A percentile compares a stretch with the other conserved stretches of the same genome.
phyloP scores from a whole-genome alignment of 441 rosid species.

The Adansonia madagascariensis region DNA sequence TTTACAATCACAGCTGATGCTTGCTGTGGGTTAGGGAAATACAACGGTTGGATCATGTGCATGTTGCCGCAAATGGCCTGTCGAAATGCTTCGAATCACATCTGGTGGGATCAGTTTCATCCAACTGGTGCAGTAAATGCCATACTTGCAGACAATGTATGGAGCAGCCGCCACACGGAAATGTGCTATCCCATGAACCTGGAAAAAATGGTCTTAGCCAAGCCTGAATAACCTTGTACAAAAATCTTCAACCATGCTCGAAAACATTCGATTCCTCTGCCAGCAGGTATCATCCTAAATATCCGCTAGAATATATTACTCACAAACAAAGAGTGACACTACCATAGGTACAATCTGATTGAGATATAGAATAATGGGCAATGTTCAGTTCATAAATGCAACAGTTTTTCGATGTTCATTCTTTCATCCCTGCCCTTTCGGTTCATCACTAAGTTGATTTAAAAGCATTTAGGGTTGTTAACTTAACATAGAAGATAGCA shows the following conservation, averaged over 20 bases:
- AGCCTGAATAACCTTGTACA: background rate
- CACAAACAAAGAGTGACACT: background rate
- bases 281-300: background rate
- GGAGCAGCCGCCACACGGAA: conserved; percentile 71
- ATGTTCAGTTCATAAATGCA: too few species aligned
- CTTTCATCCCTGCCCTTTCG: too few species aligned
- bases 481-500: too few species aligned
- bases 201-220: conserved; percentile 52
- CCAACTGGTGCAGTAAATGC: conserved; percentile 81
- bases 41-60: conserved; percentile 84
- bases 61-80: conserved; percentile 83
- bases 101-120: conserved; percentile 97
- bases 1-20: conserved; percentile 73
- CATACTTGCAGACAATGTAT: conserved; percentile 81
- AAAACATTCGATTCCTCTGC: conserved; percentile 4
- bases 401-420: too few species aligned
- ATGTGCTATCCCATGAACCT: conserved; percentile 81
- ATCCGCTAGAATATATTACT: conserved; percentile 3
- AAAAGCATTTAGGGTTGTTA: too few species aligned
- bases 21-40: conserved; percentile 84
- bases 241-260: background rate
- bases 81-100: conserved; percentile 57
- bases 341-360: conserved; percentile 3
- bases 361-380: background rate
- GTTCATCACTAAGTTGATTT: too few species aligned